Percentiles rank a stretch among this genome's conserved stretches.
These are phyloP conservation scores for Iberis pinnata DNA, from an alignment of 345 rosid genomes.

Conservation along the genomic window DNA sequence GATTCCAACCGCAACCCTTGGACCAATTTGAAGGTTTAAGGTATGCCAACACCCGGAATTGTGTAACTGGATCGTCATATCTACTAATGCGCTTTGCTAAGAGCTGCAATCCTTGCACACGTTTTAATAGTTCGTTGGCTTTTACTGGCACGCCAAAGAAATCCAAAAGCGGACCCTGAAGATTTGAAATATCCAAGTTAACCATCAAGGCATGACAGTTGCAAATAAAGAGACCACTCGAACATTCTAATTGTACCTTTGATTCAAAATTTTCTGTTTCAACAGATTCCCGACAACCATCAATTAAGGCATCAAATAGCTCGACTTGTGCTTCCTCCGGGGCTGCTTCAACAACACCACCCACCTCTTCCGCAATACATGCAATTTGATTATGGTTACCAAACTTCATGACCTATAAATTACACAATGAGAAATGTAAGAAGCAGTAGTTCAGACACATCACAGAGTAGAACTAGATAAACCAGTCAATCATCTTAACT, in stretches of 20 bases:
- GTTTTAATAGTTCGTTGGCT: conserved; percentile 71
- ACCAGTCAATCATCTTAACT: not conserved
- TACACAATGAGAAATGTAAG: conserved; percentile 13
- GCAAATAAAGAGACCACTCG: too few relatives aligned
- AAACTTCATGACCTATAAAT: conserved; percentile 82
- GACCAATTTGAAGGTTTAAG: conserved; percentile 99
- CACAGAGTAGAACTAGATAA: not conserved
- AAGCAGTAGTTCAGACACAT: not conserved
- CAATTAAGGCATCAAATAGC: conserved; percentile 77
- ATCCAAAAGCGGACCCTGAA: conserved; percentile 86
- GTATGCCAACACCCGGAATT: conserved; percentile 71
- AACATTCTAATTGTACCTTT: conserved; percentile 46
- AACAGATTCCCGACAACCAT: conserved; percentile 82
- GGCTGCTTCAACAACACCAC: conserved; percentile 76
- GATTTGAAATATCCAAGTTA: conserved; percentile 1
- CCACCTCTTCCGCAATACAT: conserved; percentile 67
- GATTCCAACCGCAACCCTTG: conserved; percentile 99
- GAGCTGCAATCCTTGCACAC: conserved; percentile 85
- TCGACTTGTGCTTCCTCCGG: conserved; percentile 77
- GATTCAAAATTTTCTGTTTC: conserved; percentile 57
- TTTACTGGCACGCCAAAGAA: conserved; percentile 97
- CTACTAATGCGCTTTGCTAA: conserved; percentile 72
- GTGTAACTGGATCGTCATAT: conserved; percentile 77
- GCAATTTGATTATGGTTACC: conserved; percentile 74
- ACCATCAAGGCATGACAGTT: too few relatives aligned